These are phyloP conservation scores for Trypanosoma conorhini DNA, from an alignment of 208 protist genomes.

Conservation along the genomic window DNA sequence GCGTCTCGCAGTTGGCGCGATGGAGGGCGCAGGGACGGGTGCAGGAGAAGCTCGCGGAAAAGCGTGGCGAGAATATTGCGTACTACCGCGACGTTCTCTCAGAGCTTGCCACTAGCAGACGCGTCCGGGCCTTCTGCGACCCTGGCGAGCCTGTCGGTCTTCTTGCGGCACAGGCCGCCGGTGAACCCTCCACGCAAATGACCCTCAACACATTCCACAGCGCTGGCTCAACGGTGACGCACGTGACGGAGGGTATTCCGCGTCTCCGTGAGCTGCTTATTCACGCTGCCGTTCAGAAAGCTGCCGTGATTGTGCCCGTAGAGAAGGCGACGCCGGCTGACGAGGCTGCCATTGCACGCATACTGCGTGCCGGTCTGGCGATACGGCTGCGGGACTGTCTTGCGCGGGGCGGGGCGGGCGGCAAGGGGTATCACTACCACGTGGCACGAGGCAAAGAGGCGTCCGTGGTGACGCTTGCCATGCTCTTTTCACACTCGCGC, in stretches of 20 bases:
- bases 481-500: conserved; percentile 74
- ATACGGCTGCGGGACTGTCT: conserved; percentile 72
- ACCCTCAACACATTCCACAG: conserved; percentile 99
- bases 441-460: conserved; percentile 47
- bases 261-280: conserved; percentile 99
- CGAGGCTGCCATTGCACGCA: conserved; percentile 55
- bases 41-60: conserved; percentile 59
- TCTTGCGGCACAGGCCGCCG: conserved; percentile 97
- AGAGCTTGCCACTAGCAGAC: conserved; percentile 60
- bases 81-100: conserved; percentile 61
- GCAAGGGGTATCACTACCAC: conserved; percentile 66
- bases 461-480: conserved; percentile 56
- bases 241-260: conserved; percentile 99
- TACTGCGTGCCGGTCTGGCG: conserved; percentile 62
- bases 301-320: conserved; percentile 89
- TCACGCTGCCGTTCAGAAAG: conserved; percentile 91
- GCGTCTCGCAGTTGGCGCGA: conserved; percentile 74
- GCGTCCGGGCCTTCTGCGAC: conserved; percentile 76
- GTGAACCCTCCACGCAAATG: conserved; percentile 99
- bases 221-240: conserved; percentile 98
- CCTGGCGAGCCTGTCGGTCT: conserved; percentile 97
- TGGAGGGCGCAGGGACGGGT: conserved; percentile 55
- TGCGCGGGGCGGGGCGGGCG: conserved; percentile 23
- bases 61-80: conserved; percentile 49
- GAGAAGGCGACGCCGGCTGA: conserved; percentile 53